These are phyloP conservation scores for Mimosa bimucronata DNA, from an alignment of 306 rosid species.

Conservation along the genomic window DNA sequence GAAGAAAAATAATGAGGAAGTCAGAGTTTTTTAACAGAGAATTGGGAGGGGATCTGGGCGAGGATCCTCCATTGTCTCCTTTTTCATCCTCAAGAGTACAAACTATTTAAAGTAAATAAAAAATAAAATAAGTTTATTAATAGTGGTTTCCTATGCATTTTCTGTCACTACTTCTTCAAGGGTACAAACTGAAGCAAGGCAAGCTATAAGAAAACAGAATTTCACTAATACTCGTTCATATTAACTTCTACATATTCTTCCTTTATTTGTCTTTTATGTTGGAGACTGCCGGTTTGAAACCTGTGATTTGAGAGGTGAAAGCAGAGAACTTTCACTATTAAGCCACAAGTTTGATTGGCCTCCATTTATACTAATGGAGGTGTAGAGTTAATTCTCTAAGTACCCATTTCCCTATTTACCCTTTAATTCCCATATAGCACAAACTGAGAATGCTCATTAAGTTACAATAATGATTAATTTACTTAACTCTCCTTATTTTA, in stretches of 20 bases:
- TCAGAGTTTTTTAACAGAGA: neutral
- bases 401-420: neutral
- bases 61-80: neutral
- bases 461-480: neutral
- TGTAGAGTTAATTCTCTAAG: neutral
- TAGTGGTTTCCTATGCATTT: neutral
- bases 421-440: neutral
- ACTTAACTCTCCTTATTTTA: slow-evolving; percentile 8
- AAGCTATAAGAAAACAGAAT: neutral
- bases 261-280: neutral
- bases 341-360: neutral
- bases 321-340: neutral
- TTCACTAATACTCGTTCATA: neutral
- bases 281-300: neutral
- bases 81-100: neutral
- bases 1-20: neutral
- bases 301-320: neutral
- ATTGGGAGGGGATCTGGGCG: neutral
- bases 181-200: neutral
- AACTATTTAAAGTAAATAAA: no score
- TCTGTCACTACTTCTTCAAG: neutral
- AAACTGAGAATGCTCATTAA: neutral
- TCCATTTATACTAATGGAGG: neutral
- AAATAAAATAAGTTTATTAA: neutral
- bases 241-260: neutral